A percentile compares a stretch with the other conserved stretches of the same genome.
Evolutionary conservation across 176 grass and related monocot genomes (phyloP).

Genomic region (Eleusine coracana): DNA sequence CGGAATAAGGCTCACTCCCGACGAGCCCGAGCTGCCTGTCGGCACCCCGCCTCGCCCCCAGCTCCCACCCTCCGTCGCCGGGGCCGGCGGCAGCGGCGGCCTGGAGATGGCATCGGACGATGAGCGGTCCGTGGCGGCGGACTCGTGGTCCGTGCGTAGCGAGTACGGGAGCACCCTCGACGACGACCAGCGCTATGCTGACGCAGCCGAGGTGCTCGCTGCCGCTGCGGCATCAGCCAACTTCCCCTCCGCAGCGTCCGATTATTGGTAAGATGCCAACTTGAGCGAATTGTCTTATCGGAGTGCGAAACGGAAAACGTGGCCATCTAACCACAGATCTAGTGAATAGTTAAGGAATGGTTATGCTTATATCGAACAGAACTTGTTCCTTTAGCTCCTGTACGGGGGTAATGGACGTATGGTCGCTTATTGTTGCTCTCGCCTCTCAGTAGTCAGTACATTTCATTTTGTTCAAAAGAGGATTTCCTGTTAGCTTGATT

Average conservation of each 20-base stretch:
- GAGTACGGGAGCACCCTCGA: conserved; percentile 96
- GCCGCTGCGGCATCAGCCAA: conserved; percentile 50
- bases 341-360: background rate
- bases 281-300: background rate
- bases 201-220: conserved; percentile 71
- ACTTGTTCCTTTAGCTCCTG: background rate
- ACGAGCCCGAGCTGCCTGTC: conserved; percentile 55
- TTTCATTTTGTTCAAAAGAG: background rate
- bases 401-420: background rate
- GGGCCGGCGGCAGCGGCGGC: conserved; percentile 39
- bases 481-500: background rate
- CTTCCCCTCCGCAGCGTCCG: conserved; percentile 78
- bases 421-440: background rate
- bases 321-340: conserved; percentile 32
- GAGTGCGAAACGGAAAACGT: background rate
- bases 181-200: conserved; percentile 93
- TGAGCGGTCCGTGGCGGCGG: conserved; percentile 90
- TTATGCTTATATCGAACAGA: background rate
- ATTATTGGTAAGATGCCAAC: conserved; percentile 64
- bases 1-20: conserved; percentile 56
- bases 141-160: conserved; percentile 97
- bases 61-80: conserved; percentile 33
- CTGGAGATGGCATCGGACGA: conserved; percentile 82
- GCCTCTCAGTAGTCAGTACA: background rate
- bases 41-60: conserved; percentile 53